Evolutionary conservation across 257 asterid species (phyloP), one percentile per base, ranked within the genome.

Genomic region (Solanum bulbocastanum): DNA sequence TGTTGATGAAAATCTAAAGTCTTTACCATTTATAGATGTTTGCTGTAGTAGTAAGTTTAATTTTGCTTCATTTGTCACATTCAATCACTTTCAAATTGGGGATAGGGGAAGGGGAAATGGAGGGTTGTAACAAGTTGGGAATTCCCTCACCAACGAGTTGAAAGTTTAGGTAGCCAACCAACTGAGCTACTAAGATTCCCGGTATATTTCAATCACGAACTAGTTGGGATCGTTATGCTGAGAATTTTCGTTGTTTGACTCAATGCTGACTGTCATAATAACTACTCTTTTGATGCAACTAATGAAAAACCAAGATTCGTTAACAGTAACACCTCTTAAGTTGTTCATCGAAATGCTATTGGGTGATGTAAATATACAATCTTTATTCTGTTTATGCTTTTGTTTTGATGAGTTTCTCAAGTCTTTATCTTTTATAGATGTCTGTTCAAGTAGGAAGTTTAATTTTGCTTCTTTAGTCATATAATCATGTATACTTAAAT

Each of bases 271-370:
- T n/a, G 33, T n/a, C 30, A 65, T n/a, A n/a, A 11, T 65, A 65
- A 65, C 72, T 65, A 33, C 72, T 12, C 8, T n/a, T 65, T 65
- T 25, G 33, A n/a, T 25, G 8, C 32, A 10, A n/a, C 87, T n/a
- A 89, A 90, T 69, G 71, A 69, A 33, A 89, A 42, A 16, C 30
- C 89, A 75, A 87, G 89, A 72, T 91, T 87, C 85, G 90, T 96
- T 90, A 97, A 33, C 35, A 33, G 35, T 33, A 33, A 95, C 87
- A 96, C 98, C 60, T 89, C 94, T 52, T 95, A 97, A 25, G 36
- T 93, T 87, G 96, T 96, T 90, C 98, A 94, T 87, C 94, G 96
- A 6, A 84, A 89, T 76, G 96, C 98, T 82, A 86, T 87, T 94
- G 84, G 98, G 95, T 83, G 96, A 94, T 98, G 98, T 94, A 93